These are phyloP conservation scores for Epichloe hybrida DNA, from an alignment of 2,329 filamentous ascomycete genomes.

Conservation along the genomic window DNA sequence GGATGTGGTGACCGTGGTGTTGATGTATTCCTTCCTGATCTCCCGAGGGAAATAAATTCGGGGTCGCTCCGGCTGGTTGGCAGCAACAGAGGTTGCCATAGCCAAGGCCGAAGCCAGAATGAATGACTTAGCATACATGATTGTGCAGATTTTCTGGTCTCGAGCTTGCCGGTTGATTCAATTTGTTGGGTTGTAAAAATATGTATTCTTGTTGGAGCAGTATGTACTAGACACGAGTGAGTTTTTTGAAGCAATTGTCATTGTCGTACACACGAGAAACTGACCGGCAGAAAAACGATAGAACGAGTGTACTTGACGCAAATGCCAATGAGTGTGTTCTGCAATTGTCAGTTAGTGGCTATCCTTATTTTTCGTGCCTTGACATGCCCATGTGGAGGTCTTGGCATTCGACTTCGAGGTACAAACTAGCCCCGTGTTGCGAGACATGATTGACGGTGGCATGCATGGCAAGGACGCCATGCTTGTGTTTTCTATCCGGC, in stretches of 20 bases:
- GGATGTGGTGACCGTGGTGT: slow-evolving; percentile 25
- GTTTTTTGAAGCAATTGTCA: not conserved
- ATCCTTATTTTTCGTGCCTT: not conserved
- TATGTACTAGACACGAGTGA: not conserved
- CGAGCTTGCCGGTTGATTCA: not conserved
- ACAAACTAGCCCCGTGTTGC: not conserved
- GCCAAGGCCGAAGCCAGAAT: slow-evolving; percentile 36
- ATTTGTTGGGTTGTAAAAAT: not conserved
- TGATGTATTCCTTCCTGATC: slow-evolving; percentile 36
- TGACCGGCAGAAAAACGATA: slow-evolving; percentile 33
- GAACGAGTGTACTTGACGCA: slow-evolving; percentile 49
- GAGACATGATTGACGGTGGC: not conserved
- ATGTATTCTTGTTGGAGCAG: not conserved
- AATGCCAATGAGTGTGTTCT: slow-evolving; percentile 37
- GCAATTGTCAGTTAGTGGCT: slow-evolving; percentile 6
- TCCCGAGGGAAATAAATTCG: slow-evolving; percentile 45
- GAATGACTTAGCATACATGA: slow-evolving; percentile 36
- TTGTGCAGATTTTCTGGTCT: slow-evolving; percentile 8
- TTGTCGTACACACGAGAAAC: not conserved
- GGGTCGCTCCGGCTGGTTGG: slow-evolving; percentile 29
- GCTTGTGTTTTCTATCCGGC: not conserved
- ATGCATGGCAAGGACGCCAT: not conserved
- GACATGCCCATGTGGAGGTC: not conserved
- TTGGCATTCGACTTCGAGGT: not conserved
- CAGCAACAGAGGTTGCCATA: slow-evolving; percentile 32